These are phyloP conservation scores for Paramecium primaurelia DNA, from an alignment of 73 alveolate species.

Conservation along the genomic window DNA sequence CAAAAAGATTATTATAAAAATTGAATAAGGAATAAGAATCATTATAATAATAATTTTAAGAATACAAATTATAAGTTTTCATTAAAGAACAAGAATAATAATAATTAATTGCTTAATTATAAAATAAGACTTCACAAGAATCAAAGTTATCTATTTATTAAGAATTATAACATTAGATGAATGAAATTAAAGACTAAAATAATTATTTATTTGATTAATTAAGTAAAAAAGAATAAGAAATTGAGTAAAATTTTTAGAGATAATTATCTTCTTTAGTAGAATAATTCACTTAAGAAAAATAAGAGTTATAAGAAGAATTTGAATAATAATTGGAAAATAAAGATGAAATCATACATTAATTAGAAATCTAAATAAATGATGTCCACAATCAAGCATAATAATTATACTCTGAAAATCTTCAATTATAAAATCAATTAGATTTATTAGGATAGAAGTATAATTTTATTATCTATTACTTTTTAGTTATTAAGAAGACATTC, in stretches of 20 bases:
- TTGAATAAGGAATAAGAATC: neutral
- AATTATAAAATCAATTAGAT: conserved; percentile 40
- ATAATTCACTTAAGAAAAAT: neutral
- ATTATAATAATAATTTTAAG: neutral
- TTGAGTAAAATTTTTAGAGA: neutral
- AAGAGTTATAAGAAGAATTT: neutral
- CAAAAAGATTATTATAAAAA: neutral
- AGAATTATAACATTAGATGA: neutral
- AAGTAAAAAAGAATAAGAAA: neutral
- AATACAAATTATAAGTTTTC: neutral
- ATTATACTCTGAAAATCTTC: conserved; percentile 13
- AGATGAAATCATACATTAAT: neutral
- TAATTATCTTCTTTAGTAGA: neutral
- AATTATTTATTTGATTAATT: conserved; percentile 39
- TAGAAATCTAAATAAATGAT: neutral
- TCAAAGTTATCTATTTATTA: neutral
- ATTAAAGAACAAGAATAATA: neutral
- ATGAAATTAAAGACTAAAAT: conserved; percentile 12
- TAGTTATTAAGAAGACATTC: conserved; percentile 36
- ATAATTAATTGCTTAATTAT: neutral
- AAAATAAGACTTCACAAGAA: neutral
- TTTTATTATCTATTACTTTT: neutral
- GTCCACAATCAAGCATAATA: neutral
- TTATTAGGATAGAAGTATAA: neutral
- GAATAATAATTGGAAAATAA: neutral